Conservation (phyloP, 1,284 basidiomycete genomes). For the Pseudozyma tsukubaensis region DNA sequence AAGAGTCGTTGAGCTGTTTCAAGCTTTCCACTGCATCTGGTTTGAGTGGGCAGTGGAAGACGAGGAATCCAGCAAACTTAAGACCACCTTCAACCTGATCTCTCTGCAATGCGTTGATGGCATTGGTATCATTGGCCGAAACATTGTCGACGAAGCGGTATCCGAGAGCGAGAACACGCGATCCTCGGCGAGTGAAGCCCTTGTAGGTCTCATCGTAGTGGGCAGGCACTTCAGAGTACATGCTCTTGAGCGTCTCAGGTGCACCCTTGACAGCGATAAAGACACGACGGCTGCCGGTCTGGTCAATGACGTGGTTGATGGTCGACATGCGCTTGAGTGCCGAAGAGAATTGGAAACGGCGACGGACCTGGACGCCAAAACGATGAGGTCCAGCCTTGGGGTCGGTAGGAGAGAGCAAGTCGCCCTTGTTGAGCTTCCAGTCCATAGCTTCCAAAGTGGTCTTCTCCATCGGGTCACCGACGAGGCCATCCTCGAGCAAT, state of each 20-base stretch:
- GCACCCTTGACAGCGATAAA: constrained; percentile 66
- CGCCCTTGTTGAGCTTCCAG: constrained; percentile 85
- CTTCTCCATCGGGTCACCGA: constrained; percentile 99
- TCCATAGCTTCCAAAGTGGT: constrained; percentile 90
- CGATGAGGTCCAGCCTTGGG: constrained; percentile 46
- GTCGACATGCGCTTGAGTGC: constrained; percentile 68
- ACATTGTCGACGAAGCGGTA: constrained; percentile 62
- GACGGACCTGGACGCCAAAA: constrained; percentile 54
- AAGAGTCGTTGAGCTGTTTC: constrained; percentile 66
- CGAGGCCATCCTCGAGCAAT: constrained; percentile 86
- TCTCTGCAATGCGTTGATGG: constrained; percentile 54
- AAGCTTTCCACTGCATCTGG: constrained; percentile 63
- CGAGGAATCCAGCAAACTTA: constrained; percentile 66
- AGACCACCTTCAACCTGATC: constrained; percentile 62
- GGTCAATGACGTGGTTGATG: constrained; percentile 56
- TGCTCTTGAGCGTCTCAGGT: constrained; percentile 65
- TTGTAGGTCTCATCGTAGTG: constrained; percentile 68
- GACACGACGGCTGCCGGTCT: constrained; percentile 39
- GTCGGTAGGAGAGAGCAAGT: constrained; percentile 41
- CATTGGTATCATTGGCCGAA: constrained; percentile 29
- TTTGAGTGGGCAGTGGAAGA: constrained; percentile 69
- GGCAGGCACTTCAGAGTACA: constrained; percentile 61
- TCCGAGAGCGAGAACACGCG: constrained; percentile 66
- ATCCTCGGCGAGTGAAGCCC: constrained; percentile 65
- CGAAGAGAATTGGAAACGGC: constrained; percentile 68